Evolutionary conservation across 2,329 filamentous ascomycete species (phyloP).

Genomic region (Penicillium fuscoglaucum): DNA sequence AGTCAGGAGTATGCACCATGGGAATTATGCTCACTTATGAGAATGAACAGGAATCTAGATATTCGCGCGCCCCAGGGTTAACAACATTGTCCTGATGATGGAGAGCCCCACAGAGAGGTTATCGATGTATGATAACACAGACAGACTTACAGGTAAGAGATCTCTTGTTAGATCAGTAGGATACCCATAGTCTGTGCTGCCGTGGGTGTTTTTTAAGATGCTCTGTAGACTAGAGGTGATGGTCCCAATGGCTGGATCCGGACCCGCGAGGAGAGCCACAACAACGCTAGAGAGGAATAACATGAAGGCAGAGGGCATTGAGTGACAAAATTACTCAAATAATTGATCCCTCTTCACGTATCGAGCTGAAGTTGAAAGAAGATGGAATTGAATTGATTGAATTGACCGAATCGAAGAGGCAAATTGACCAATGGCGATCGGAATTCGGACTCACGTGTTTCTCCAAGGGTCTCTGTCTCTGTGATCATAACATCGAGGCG

Average conservation of each 20-base stretch:
- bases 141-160: conserved; percentile 54
- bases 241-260: conserved; percentile 24
- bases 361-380: not conserved
- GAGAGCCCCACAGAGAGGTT: not conserved
- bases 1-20: not conserved
- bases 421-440: not conserved
- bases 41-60: conserved; percentile 44
- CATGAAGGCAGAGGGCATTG: conserved; percentile 14
- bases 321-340: not conserved
- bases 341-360: not conserved
- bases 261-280: conserved; percentile 26
- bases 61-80: conserved; percentile 11
- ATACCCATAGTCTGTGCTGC: conserved; percentile 56
- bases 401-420: not conserved
- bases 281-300: conserved; percentile 22
- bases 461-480: not conserved
- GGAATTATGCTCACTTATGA: conserved; percentile 37
- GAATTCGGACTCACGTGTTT: conserved; percentile 15
- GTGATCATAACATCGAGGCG: not conserved
- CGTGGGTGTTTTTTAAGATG: conserved; percentile 57
- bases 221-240: conserved; percentile 54
- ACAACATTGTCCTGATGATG: not conserved
- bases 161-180: conserved; percentile 62
- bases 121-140: not conserved
- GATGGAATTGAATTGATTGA: not conserved